These are phyloP conservation scores for Phytophthora multivora DNA, from an alignment of 352 stramenopile genomes.

Conservation along the genomic window DNA sequence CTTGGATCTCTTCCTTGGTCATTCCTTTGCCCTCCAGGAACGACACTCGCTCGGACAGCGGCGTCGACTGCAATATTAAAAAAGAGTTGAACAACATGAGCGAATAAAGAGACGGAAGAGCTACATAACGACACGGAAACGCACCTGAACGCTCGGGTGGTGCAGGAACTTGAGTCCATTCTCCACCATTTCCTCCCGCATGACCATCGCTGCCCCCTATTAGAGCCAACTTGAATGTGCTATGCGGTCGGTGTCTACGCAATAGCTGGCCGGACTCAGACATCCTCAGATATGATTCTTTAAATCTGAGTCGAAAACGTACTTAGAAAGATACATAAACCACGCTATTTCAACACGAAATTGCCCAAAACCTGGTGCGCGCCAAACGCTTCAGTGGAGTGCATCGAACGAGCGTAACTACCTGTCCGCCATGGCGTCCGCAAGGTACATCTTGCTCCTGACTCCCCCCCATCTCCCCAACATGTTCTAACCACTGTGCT, in stretches of 20 bases:
- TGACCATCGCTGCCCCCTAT: constrained; percentile 10
- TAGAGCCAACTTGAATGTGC: constrained; percentile 35
- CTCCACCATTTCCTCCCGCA: constrained; percentile 74
- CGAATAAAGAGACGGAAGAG: background rate
- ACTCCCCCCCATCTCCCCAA: background rate
- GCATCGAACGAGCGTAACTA: constrained; percentile 11
- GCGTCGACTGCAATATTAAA: constrained; percentile 40
- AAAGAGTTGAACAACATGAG: background rate
- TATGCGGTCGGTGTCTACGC: constrained; percentile 1
- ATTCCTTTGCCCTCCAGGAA: constrained; percentile 86
- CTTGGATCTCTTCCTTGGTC: constrained; percentile 82
- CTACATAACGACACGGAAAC: background rate
- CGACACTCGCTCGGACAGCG: constrained; percentile 73
- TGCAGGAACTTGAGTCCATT: constrained; percentile 85
- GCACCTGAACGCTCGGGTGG: constrained; percentile 80
- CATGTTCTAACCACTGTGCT: background rate
- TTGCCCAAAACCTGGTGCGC: background rate
- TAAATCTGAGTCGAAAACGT: constrained; percentile 2
- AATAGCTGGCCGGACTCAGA: background rate
- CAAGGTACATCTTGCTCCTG: constrained; percentile 9
- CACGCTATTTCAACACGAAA: background rate
- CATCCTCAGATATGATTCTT: background rate
- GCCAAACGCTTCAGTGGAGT: constrained; percentile 15
- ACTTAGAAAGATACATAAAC: background rate
- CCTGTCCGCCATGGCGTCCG: constrained; percentile 19